Base-by-base conservation (phyloP, 2,329 filamentous ascomycete species). In the Catunica adiposa region DNA sequence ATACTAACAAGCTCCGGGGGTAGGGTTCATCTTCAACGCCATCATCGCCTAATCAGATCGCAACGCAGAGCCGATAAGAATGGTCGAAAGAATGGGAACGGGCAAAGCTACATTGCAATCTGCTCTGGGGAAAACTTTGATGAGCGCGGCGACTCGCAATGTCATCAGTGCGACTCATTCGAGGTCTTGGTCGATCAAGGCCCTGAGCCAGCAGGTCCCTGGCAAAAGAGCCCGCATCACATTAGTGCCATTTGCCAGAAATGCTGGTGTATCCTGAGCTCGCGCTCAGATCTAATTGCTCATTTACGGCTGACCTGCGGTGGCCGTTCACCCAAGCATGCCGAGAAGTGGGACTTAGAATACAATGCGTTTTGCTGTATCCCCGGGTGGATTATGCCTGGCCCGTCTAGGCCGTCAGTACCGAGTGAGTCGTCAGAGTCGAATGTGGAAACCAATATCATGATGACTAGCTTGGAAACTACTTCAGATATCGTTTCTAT, bases 71-170 rank as follows among this genome's bases (percentile, higher is more conserved):
- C 47, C 9, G 56, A 58, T n/a, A 58, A 58, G 31, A 58, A 50
- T 9, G 53, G 53, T 15, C 48, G 56, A 8, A 58, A 58, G 31
- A 58, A 58, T 46, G 53, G 47, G 22, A 52, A 58, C 42, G 56
- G 56, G 37, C 56, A 58, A 25, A 58, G 56, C 38, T 58, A 58
- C 9, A 58, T 58, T 42, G 56, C 56, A 5, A 58, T 58, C 17
- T 58, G 56, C 31, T 58, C 56, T 5, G 48, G 53, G 20, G 56
- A 58, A 20, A 58, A 58, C 40, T 58, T 58, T 42, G 25, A 55
- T n/a, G 56, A 58, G 4, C 56, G 56, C 26, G 56, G 56, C 22
- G 56, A 58, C 9, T 58, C 56, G 15, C 56, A 58, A 37, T 58
- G 56, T 29, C 53, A 53, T 22, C 46, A 58, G 44, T 58, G 56